Conservation (phyloP, 2,329 filamentous ascomycete genomes). For the Hansfordia pulvinata region DNA sequence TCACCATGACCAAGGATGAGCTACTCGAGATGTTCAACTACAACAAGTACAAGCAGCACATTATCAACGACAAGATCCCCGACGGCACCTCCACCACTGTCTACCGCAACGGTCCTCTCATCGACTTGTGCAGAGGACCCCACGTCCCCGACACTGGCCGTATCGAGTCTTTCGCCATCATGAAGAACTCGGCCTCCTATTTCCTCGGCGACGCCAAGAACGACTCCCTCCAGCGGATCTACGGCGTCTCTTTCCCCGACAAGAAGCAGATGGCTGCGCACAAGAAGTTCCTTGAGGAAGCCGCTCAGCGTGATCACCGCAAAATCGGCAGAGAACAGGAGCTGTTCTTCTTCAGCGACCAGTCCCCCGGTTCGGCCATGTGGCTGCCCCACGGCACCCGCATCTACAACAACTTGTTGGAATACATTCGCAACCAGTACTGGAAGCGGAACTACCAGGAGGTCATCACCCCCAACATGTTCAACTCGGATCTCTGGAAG, state of each 20-base stretch:
- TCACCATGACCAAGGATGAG: conserved; percentile 81
- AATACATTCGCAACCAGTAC: conserved; percentile 76
- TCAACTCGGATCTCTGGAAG: conserved; percentile 86
- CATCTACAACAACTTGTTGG: conserved; percentile 81
- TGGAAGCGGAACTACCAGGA: conserved; percentile 89
- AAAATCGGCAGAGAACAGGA: conserved; percentile 93
- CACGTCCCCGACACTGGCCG: conserved; percentile 88
- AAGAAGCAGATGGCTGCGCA: conserved; percentile 92
- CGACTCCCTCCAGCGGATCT: conserved; percentile 90
- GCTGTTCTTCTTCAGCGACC: conserved; percentile 91
- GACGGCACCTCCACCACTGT: conserved; percentile 88
- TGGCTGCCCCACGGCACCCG: conserved; percentile 84
- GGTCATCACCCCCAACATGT: conserved; percentile 95
- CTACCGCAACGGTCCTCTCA: conserved; percentile 84
- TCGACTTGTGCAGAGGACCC: conserved; percentile 89
- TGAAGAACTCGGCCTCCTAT: conserved; percentile 67
- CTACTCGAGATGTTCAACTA: conserved; percentile 93
- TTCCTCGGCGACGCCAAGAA: conserved; percentile 91
- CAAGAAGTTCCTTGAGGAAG: conserved; percentile 90
- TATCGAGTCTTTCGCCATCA: conserved; percentile 88
- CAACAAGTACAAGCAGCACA: conserved; percentile 97
- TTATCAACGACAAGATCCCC: conserved; percentile 84
- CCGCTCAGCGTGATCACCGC: conserved; percentile 92
- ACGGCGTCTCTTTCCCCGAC: conserved; percentile 88
- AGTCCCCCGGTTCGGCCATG: conserved; percentile 87